Conservation (phyloP, 345 rosid species). For the Camelina hispida region DNA sequence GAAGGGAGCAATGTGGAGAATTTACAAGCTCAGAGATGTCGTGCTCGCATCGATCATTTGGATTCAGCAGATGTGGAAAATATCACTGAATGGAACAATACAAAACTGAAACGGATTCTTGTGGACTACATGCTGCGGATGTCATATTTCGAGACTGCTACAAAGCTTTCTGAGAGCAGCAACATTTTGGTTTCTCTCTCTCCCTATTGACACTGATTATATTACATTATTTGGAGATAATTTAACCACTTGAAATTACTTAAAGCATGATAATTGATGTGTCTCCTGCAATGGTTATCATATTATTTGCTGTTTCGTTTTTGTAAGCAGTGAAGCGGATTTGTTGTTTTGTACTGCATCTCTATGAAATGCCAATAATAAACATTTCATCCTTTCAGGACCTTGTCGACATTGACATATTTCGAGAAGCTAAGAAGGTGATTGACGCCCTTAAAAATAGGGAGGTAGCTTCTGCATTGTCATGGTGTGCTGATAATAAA, state of each 20-base stretch:
- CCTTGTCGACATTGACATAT: conserved; percentile 92
- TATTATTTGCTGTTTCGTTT: background rate
- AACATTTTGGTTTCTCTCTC: conserved; percentile 61
- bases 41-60: conserved; percentile 87
- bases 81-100: conserved; percentile 74
- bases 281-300: background rate
- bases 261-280: conserved; percentile 2
- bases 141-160: conserved; percentile 85
- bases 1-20: conserved; percentile 80
- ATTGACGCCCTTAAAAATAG: conserved; percentile 82
- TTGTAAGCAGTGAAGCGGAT: conserved; percentile 10
- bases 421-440: conserved; percentile 84
- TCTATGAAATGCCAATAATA: conserved; percentile 23
- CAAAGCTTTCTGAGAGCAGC: conserved; percentile 74
- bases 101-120: conserved; percentile 78
- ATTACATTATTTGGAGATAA: background rate
- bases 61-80: conserved; percentile 80
- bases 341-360: conserved; percentile 10
- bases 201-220: conserved; percentile 28
- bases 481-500: conserved; percentile 94
- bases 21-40: conserved; percentile 84
- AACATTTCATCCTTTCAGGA: conserved; percentile 56
- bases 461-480: conserved; percentile 83
- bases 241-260: background rate
- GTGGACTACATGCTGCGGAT: conserved; percentile 94